Evolutionary conservation across 306 rosid species (phyloP), one percentile per base, ranked within the genome.

Genomic region (Ziziphus jujuba): DNA sequence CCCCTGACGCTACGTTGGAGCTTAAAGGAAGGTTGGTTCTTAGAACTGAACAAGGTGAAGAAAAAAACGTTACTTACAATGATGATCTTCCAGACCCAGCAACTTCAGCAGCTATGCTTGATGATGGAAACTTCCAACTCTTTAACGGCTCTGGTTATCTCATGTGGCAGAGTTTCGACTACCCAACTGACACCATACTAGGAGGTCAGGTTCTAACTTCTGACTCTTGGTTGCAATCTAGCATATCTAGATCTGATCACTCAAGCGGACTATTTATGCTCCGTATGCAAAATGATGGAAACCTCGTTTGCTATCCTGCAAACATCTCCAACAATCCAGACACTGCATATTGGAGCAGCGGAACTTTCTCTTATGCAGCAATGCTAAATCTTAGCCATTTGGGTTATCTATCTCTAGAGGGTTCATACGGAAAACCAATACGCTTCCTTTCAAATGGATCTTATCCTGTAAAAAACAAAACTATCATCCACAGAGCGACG

Each of bases 61-160:
- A 54, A 50, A 22, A 16, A 31, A 17, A 5, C 3, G 23, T 45
- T 17, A n/a, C n/a, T n/a, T n/a, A n/a, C n/a, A 40, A 55, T 1
- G 0, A 21, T 4, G 0, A 8, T n/a, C 0, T 28, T 1, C 10
- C 58, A 3, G 1, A 2, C 15, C 5, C 67, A 4, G 67, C 55
- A 6, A 20, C 19, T 1, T 48, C 62, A 3, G 75, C 75, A 10
- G 59, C 54, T 38, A 54, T 62, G 75, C 70, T 2, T n/a, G 71
- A 69, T 24, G 56, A 36, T 28, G 74, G 79, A 21, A 74, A 74
- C n/a, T 74, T 74, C 31, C 73, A 67, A 13, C 62, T 67, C 24
- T 69, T 44, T 14, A 0, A 36, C 9, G 6, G 8, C 0, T 8
- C 16, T 8, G 5, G 1, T 24, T 0, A 0, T 0, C 14, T 68